Evolutionary conservation across 768 basidiomycete species (phyloP).

Genomic region (Lactarius sanguifluus): DNA sequence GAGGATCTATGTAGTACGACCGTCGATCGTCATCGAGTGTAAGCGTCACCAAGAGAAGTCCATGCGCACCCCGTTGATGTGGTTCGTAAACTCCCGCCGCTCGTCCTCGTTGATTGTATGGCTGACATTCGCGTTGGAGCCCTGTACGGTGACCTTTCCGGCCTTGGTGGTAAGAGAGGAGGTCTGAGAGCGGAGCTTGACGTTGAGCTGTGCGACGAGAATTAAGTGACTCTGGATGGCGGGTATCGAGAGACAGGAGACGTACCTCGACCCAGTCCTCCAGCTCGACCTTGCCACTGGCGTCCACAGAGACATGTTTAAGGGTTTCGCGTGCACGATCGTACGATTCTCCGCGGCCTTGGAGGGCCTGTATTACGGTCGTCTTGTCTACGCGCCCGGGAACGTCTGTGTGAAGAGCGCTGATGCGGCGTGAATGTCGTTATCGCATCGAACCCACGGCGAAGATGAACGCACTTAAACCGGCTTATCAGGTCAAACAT

Average conservation of each 20-base stretch:
- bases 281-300: slow-evolving; percentile 92
- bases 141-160: slow-evolving; percentile 92
- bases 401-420: slow-evolving; percentile 72
- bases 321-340: slow-evolving; percentile 87
- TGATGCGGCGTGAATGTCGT: slow-evolving; percentile 36
- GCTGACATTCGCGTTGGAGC: slow-evolving; percentile 92
- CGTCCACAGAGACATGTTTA: slow-evolving; percentile 92
- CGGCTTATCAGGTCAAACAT: slow-evolving; percentile 92
- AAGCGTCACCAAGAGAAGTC: neutral
- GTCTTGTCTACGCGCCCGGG: slow-evolving; percentile 85
- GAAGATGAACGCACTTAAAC: slow-evolving; percentile 77
- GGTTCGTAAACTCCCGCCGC: slow-evolving; percentile 92
- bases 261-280: slow-evolving; percentile 98
- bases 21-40: neutral
- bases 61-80: slow-evolving; percentile 84
- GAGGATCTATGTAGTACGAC: slow-evolving; percentile 66
- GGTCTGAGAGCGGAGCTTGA: slow-evolving; percentile 63
- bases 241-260: neutral
- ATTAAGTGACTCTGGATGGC: neutral
- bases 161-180: slow-evolving; percentile 54
- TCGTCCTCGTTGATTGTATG: slow-evolving; percentile 99
- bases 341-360: slow-evolving; percentile 83
- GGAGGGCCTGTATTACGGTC: slow-evolving; percentile 72
- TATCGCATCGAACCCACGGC: slow-evolving; percentile 21
- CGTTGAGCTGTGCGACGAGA: slow-evolving; percentile 58